Evolutionary conservation across 2,329 filamentous ascomycete genomes (phyloP).

Genomic region (Monilinia polystroma): DNA sequence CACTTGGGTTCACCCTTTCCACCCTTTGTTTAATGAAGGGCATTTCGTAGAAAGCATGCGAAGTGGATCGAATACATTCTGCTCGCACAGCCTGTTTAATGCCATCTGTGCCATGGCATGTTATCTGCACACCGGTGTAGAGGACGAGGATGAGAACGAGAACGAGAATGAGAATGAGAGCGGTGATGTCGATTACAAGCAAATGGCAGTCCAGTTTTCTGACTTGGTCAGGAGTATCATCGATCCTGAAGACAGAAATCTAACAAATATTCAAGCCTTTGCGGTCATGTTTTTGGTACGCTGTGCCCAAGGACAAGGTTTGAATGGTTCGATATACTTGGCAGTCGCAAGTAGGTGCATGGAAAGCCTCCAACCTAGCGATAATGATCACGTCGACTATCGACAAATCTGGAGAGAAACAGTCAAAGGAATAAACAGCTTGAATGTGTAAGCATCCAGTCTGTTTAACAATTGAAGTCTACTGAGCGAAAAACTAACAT

Average conservation of each 20-base stretch:
- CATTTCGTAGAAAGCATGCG: conserved; percentile 37
- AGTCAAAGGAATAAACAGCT: conserved; percentile 38
- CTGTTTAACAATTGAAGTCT: background rate
- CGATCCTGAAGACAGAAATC: conserved; percentile 30
- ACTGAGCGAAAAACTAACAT: conserved; percentile 29
- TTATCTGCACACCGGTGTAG: conserved; percentile 33
- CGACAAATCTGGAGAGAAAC: conserved; percentile 37
- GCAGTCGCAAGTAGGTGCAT: conserved; percentile 34
- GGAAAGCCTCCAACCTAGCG: conserved; percentile 24
- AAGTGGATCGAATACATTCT: conserved; percentile 31
- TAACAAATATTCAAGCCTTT: conserved; percentile 39
- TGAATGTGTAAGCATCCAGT: conserved; percentile 39
- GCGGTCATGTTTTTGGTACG: conserved; percentile 40
- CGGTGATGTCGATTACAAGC: conserved; percentile 34
- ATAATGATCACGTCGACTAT: conserved; percentile 30
- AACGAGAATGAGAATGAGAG: conserved; percentile 15
- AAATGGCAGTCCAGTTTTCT: conserved; percentile 34
- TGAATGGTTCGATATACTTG: conserved; percentile 38
- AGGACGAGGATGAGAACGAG: conserved; percentile 23
- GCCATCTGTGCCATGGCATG: conserved; percentile 41
- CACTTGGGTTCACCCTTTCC: conserved; percentile 41
- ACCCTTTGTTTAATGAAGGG: conserved; percentile 40
- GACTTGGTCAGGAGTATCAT: conserved; percentile 34
- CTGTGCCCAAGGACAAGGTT: conserved; percentile 32
- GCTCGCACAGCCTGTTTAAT: conserved; percentile 39